phyloP scores from a whole-genome alignment of 2,329 filamentous ascomycete genomes.

The Trichoderma brevicompactum region DNA sequence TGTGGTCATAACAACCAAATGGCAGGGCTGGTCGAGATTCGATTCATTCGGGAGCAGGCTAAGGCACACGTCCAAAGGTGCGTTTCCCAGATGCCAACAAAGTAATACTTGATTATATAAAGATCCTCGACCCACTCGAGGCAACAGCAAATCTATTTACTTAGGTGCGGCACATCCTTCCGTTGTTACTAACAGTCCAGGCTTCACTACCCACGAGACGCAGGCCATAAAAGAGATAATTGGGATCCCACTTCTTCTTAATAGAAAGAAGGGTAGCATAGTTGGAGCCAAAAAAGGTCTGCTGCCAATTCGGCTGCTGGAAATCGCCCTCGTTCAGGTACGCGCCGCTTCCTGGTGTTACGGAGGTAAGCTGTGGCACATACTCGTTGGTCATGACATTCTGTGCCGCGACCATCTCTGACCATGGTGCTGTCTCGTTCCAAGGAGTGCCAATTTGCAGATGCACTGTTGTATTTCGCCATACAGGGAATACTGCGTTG shows the following conservation, averaged over 20 bases:
- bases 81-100: too few relatives aligned
- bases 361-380: slow-evolving; percentile 34
- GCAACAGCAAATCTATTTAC: background rate
- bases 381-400: slow-evolving; percentile 38
- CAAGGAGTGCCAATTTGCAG: slow-evolving; percentile 38
- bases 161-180: slow-evolving; percentile 30
- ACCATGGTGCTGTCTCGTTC: slow-evolving; percentile 34
- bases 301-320: slow-evolving; percentile 50
- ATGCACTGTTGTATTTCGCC: slow-evolving; percentile 44
- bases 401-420: slow-evolving; percentile 40
- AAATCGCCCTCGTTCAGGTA: slow-evolving; percentile 59
- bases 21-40: too few relatives aligned
- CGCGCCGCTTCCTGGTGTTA: slow-evolving; percentile 47
- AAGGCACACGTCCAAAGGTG: too few relatives aligned
- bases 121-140: background rate
- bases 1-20: too few relatives aligned
- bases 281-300: slow-evolving; percentile 53
- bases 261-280: slow-evolving; percentile 48
- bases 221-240: slow-evolving; percentile 53
- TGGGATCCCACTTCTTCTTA: slow-evolving; percentile 55
- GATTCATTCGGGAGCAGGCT: too few relatives aligned
- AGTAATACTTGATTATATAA: background rate
- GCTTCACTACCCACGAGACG: slow-evolving; percentile 55
- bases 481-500: slow-evolving; percentile 48
- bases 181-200: slow-evolving; percentile 47